Evolutionary conservation across 495 filamentous ascomycete genomes (phyloP), one percentile per base, ranked within the genome.

Genomic region (Aspergillus ellipticus): DNA sequence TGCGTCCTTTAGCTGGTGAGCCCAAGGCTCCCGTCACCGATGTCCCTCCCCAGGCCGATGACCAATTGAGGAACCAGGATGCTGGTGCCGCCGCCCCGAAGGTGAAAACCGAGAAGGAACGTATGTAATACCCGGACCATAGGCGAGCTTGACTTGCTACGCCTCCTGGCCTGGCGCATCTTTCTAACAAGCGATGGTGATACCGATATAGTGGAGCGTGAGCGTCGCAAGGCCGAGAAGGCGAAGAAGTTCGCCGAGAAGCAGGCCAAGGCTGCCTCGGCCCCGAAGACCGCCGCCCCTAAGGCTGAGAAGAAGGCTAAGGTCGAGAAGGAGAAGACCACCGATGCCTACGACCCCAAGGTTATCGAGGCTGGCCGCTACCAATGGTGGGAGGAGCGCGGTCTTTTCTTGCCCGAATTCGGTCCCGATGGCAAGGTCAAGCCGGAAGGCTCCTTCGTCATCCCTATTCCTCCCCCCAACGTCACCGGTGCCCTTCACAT

Each of bases 401-500:
- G 80, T 46, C 86, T 90, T 71, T 91, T 92, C 73, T 75, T 83
- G 69, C 89, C 89, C 26, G 83, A 90, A 62, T 84, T 86, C 55
- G 77, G 73, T 24, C 61, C 72, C 46, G 82, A 90, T 66, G 82
- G 81, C 57, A 82, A 87, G 49, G 82, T 85, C 33, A 89, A 87
- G 74, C 77, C 82, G 3, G 78, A 77, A 58, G 87, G 87, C 33
- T 76, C 76, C 56, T 92, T 91, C 60, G 84, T 90, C 51, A 89
- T 92, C 59, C 76, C 82, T 0, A 81, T 84, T 31, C 89, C 89
- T 42, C 89, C 89, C 28, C 89, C 89, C 20, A 94, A 94, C 62
- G 87, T 94, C 42, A 89, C 83, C 55, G 84, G 82, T 53, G 77
- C 81, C 48, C 77, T 88, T 35, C 86, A 89, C 67, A 84, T 86